Evolutionary conservation across 2,329 filamentous ascomycete species (phyloP), one percentile per base, ranked within the genome.

Genomic region (Thielaviopsis cerberus): DNA sequence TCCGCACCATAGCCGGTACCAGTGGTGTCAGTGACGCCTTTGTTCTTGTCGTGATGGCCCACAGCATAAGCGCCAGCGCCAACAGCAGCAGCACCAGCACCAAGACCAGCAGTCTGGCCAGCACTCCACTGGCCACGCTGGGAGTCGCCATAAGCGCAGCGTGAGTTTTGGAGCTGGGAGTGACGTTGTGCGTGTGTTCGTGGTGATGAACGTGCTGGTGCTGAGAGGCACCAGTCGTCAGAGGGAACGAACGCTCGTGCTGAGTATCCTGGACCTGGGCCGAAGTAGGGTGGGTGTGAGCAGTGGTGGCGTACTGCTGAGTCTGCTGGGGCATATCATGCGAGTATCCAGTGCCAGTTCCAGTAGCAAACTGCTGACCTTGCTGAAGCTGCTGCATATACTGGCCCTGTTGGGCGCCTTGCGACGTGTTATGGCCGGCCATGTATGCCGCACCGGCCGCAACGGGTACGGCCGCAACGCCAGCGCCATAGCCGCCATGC

Each of bases 41-140:
- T 26, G 25, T 50, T 15, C 51, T 57, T 53, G 8, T 57, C n/a
- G n/a, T 50, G 30, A n/a, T 24, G 30, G 34, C 53, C 25, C 23
- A 48, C 20, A 13, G 56, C 50, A 24, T 55, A 55, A 26, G 53
- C 59, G 6, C 45, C 56, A 41, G 45, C 57, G 13, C 57, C 57
- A 55, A 15, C 27, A 26, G 25, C 52, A 30, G 20, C 51, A 55
- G 59, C 34, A 6, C 50, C 51, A 23, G 45, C 45, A 34, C 53
- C 34, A n/a, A 24, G 20, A n/a, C 51, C 30, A 25, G 52, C 55
- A 23, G 27, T n/a, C 27, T 51, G 24, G 15, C 26, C 24, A 51
- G 51, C 7, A 51, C 41, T 41, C 24, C 50, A 25, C 22, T 53
- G 55, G n/a, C 34, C 34, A 4, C 3, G 10, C 24, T 34, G n/a